A percentile compares a stretch with the other conserved stretches of the same genome.
phyloP scores from a whole-genome alignment of 2,329 filamentous ascomycete species.

The Samsoniella hepiali region DNA sequence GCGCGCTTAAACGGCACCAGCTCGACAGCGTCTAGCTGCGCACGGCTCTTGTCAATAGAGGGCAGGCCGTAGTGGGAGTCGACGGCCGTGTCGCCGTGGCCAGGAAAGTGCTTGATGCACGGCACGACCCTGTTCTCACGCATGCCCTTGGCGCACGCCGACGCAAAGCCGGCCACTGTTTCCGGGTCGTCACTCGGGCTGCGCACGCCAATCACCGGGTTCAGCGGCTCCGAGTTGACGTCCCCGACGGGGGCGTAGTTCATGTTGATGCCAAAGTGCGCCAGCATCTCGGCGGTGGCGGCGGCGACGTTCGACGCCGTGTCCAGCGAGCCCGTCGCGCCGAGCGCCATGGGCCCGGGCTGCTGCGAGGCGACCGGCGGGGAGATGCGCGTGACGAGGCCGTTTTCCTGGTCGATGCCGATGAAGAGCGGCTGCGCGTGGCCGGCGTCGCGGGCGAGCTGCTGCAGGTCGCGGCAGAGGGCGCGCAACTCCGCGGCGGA shows the following conservation, averaged over 20 bases:
- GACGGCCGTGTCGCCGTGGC: conserved; percentile 28
- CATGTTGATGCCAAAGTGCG: conserved; percentile 29
- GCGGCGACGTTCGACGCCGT: conserved; percentile 22
- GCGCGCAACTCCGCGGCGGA: conserved; percentile 23
- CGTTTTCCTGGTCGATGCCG: conserved; percentile 29
- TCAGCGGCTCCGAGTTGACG: conserved; percentile 28
- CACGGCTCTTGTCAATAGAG: conserved; percentile 25
- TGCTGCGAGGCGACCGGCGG: conserved; percentile 26
- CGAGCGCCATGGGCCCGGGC: conserved; percentile 28
- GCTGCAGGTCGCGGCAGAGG: conserved; percentile 26
- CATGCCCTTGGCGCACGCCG: conserved; percentile 24
- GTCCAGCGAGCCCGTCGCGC: conserved; percentile 23
- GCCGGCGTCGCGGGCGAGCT: conserved; percentile 25
- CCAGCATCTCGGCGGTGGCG: conserved; percentile 24
- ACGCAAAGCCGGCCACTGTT: conserved; percentile 23
- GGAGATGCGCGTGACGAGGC: conserved; percentile 27
- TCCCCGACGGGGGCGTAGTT: conserved; percentile 29
- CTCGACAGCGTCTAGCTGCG: conserved; percentile 24
- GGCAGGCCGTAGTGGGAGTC: conserved; percentile 29
- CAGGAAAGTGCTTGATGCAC: conserved; percentile 29
- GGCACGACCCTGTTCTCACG: conserved; percentile 23
- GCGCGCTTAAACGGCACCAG: conserved; percentile 25
- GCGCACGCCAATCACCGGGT: conserved; percentile 28
- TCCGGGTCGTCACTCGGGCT: conserved; percentile 27
- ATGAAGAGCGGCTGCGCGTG: conserved; percentile 27